Percentiles rank a stretch among this genome's conserved stretches.
phyloP scores from a whole-genome alignment of 495 filamentous ascomycete genomes.

The Aspergillus olivimuriae region DNA sequence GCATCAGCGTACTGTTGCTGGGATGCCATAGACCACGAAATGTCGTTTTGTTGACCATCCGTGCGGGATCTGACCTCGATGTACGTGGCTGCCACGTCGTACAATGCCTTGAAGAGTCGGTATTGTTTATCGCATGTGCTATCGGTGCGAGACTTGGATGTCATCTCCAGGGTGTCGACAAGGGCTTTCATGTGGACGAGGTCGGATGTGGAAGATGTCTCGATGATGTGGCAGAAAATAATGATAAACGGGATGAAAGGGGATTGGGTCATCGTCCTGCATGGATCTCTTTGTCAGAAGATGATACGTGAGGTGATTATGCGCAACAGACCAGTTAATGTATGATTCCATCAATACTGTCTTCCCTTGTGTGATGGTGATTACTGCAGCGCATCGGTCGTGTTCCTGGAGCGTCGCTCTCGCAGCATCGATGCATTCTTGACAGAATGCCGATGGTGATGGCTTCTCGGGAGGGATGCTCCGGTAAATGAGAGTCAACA shows the following conservation, averaged over 20 bases:
- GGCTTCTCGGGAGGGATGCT: not conserved
- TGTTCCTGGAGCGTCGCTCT: not conserved
- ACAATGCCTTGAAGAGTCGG: constrained; percentile 8
- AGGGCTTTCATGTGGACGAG: not conserved
- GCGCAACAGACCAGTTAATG: not conserved
- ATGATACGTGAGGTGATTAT: not conserved
- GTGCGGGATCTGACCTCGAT: too few relatives aligned
- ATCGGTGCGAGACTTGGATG: constrained; percentile 2
- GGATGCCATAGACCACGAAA: constrained; percentile 2
- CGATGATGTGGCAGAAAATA: not conserved
- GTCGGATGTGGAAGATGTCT: not conserved
- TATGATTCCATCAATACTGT: too few relatives aligned
- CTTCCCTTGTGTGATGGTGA: too few relatives aligned
- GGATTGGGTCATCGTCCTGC: not conserved
- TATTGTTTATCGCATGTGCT: constrained; percentile 9
- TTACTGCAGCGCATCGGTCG: too few relatives aligned
- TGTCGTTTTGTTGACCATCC: not conserved
- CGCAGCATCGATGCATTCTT: not conserved
- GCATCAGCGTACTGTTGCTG: too few relatives aligned
- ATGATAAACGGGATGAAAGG: not conserved
- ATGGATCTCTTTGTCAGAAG: not conserved
- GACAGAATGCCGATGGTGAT: not conserved
- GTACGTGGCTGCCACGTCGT: constrained; percentile 5
- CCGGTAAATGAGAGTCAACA: not conserved
- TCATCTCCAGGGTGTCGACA: not conserved